Evolutionary conservation across 2,329 filamentous ascomycete genomes (phyloP).

Genomic region (Zymoseptoria brevis): DNA sequence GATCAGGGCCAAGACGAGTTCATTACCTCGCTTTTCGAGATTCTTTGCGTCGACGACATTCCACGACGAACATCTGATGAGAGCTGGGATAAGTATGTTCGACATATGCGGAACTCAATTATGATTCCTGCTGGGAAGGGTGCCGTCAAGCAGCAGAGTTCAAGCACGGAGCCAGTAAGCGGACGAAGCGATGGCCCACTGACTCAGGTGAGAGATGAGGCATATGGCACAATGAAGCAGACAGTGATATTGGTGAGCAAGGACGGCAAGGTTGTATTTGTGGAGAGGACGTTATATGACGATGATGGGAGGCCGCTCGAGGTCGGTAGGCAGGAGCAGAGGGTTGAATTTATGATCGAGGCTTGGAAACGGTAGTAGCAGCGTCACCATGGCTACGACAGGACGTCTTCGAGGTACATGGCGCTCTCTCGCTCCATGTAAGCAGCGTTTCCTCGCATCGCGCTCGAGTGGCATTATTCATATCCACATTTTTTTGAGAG

Average conservation of each 20-base stretch:
- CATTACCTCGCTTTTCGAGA: slow-evolving; percentile 43
- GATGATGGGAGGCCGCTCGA: slow-evolving; percentile 41
- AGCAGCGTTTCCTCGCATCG: too few species aligned
- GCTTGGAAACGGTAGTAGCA: too few species aligned
- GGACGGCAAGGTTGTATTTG: slow-evolving; percentile 50
- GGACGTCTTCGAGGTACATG: too few species aligned
- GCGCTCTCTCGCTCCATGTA: too few species aligned
- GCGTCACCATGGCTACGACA: too few species aligned
- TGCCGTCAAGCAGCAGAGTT: slow-evolving; percentile 33
- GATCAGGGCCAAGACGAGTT: slow-evolving; percentile 42
- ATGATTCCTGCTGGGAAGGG: slow-evolving; percentile 51
- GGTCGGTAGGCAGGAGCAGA: slow-evolving; percentile 40
- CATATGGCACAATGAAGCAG: slow-evolving; percentile 60
- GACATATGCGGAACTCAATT: slow-evolving; percentile 51
- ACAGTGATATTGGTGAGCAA: slow-evolving; percentile 51
- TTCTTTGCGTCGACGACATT: slow-evolving; percentile 49
- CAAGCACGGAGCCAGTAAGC: slow-evolving; percentile 19
- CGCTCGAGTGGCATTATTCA: too few species aligned
- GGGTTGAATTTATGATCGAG: slow-evolving; percentile 40
- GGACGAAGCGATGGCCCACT: slow-evolving; percentile 19
- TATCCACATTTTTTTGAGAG: too few species aligned
- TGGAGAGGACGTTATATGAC: slow-evolving; percentile 56
- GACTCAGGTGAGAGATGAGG: slow-evolving; percentile 30
- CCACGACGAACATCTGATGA: slow-evolving; percentile 43
- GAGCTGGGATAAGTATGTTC: slow-evolving; percentile 48